Evolutionary conservation across 192 early-diverging fungal genomes (phyloP).

Genomic region (Entophlyctis luteolus): DNA sequence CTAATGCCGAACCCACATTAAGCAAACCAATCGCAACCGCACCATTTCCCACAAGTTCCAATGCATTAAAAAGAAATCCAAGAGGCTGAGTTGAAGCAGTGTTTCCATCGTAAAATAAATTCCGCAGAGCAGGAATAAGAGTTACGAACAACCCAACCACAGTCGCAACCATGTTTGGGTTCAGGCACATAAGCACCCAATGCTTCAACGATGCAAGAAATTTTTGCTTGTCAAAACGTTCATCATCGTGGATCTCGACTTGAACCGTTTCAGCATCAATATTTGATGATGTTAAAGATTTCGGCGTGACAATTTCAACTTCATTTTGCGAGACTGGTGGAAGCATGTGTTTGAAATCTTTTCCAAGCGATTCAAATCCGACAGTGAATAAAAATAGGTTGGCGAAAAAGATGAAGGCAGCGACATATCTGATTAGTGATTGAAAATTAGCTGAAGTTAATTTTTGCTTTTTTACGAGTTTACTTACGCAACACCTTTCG

Average conservation of each 20-base stretch:
- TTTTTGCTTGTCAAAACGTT: neutral
- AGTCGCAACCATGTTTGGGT: neutral
- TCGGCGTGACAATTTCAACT: neutral
- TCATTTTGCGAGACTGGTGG: neutral
- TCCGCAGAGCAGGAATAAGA: conserved; percentile 14
- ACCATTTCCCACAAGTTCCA: conserved; percentile 23
- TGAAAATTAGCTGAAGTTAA: neutral
- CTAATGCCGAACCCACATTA: conserved; percentile 39
- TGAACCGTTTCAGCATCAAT: neutral
- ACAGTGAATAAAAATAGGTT: conserved; percentile 31
- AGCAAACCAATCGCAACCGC: conserved; percentile 34
- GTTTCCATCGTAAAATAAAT: conserved; percentile 12
- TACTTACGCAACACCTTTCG: conserved; percentile 32
- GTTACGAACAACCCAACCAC: conserved; percentile 27
- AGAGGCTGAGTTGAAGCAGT: conserved; percentile 22
- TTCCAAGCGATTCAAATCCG: conserved; percentile 24
- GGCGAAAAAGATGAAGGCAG: conserved; percentile 28
- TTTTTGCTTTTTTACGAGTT: neutral
- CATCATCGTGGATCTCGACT: neutral
- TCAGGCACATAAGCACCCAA: neutral
- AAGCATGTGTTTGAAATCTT: conserved; percentile 21
- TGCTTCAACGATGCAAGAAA: neutral
- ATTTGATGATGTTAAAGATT: too few relatives aligned
- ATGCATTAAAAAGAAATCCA: conserved; percentile 27
- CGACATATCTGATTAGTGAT: conserved; percentile 23